Conservation (phyloP, 2,329 filamentous ascomycete genomes). For the Chrysosporium keratinophilum region DNA sequence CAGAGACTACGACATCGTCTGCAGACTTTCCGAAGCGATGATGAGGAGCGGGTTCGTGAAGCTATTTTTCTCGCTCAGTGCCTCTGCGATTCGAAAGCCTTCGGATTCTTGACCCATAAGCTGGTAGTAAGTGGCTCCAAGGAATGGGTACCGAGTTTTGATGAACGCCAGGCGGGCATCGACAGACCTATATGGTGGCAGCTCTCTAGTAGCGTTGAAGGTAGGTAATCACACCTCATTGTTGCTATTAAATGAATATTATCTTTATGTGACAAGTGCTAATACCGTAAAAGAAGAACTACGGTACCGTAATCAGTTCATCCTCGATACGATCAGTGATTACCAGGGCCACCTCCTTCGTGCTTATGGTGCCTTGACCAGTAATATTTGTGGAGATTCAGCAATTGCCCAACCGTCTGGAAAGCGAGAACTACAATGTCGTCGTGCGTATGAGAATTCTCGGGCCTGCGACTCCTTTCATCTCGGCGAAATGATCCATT, state of each 20-base stretch:
- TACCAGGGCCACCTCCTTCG: slow-evolving; percentile 35
- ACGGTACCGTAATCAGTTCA: slow-evolving; percentile 32
- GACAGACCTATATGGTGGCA: slow-evolving; percentile 29
- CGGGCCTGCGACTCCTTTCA: slow-evolving; percentile 37
- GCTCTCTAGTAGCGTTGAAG: slow-evolving; percentile 32
- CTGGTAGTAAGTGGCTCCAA: slow-evolving; percentile 31
- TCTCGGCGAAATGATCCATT: slow-evolving; percentile 36
- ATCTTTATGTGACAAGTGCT: background rate
- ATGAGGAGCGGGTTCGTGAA: slow-evolving; percentile 34
- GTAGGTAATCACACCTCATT: slow-evolving; percentile 18
- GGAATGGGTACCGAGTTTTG: slow-evolving; percentile 27
- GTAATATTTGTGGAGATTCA: slow-evolving; percentile 16
- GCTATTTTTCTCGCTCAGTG: slow-evolving; percentile 30
- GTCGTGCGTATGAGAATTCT: slow-evolving; percentile 33
- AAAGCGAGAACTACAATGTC: slow-evolving; percentile 28
- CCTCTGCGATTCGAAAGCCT: slow-evolving; percentile 23
- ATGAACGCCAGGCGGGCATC: slow-evolving; percentile 15
- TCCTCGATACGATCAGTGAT: slow-evolving; percentile 35
- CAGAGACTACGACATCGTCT: slow-evolving; percentile 17
- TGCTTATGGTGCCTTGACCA: slow-evolving; percentile 31
- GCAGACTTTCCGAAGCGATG: slow-evolving; percentile 22
- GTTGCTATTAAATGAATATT: too few species aligned
- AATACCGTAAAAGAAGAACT: slow-evolving; percentile 29
- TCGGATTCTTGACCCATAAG: slow-evolving; percentile 26
- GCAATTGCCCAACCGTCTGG: slow-evolving; percentile 11